Percentiles rank a stretch among this genome's conserved stretches.
phyloP scores from a whole-genome alignment of 352 stramenopile species.

The Achlya hypogyna region DNA sequence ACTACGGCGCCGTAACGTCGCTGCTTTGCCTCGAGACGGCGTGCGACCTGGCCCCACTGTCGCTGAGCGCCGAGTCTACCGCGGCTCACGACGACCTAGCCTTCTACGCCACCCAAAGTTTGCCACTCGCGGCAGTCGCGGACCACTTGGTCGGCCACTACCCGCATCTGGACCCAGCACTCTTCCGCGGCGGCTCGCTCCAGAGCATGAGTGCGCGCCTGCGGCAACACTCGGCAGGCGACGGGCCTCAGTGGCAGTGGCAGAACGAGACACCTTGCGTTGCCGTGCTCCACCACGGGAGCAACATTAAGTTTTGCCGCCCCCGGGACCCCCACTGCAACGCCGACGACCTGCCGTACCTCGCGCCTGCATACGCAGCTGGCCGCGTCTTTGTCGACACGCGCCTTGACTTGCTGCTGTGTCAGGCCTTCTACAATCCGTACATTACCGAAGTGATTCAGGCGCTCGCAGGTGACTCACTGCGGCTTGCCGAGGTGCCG shows the following conservation, averaged over 20 bases:
- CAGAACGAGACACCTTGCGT: background rate
- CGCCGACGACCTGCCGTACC: slow-evolving; percentile 39
- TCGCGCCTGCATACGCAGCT: slow-evolving; percentile 40
- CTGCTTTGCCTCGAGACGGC: slow-evolving; percentile 25
- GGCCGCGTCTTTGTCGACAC: slow-evolving; percentile 53
- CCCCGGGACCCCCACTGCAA: slow-evolving; percentile 36
- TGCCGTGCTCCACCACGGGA: slow-evolving; percentile 8
- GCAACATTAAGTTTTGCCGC: slow-evolving; percentile 20
- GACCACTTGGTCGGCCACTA: slow-evolving; percentile 39
- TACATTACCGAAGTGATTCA: slow-evolving; percentile 54
- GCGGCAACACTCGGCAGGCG: background rate
- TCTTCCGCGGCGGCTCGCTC: background rate
- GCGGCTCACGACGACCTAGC: background rate
- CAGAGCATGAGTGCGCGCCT: slow-evolving; percentile 8
- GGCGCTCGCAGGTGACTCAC: slow-evolving; percentile 32
- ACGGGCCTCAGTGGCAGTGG: background rate
- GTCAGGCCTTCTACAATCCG: slow-evolving; percentile 65
- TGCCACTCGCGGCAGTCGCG: slow-evolving; percentile 26
- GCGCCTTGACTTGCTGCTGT: slow-evolving; percentile 51
- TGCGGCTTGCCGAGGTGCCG: slow-evolving; percentile 27
- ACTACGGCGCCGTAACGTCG: slow-evolving; percentile 64
- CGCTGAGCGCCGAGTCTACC: background rate
- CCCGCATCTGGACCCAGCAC: slow-evolving; percentile 32
- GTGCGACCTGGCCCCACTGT: background rate
- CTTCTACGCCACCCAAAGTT: background rate